Base-by-base conservation (phyloP, 768 basidiomycete genomes). In the Xerocomellus chrysenteron region DNA sequence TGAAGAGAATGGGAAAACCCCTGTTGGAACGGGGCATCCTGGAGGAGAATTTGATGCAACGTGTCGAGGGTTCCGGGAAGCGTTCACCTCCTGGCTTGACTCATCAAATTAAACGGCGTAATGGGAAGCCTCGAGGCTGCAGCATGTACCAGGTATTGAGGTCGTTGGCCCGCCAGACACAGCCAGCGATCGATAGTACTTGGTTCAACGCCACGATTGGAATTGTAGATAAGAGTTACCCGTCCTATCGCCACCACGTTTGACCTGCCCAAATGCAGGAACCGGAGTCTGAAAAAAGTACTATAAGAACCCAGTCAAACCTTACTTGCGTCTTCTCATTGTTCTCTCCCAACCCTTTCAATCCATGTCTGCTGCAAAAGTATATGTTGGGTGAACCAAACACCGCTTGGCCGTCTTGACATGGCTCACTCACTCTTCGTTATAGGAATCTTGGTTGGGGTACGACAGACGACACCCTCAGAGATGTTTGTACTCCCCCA, bases 401-500 rank as follows among this genome's bases (percentile, higher is more conserved):
- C 37, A 10, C 4, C 2, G 24, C n/a, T 56, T 4, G 14, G 36
- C 28, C 43, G n/a, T 49, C 45, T 16, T 4, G 40, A 35, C 51
- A 10, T 11, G 0, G 16, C 46, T 35, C 51, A 40, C 41, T 58
- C 40, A 44, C 24, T 44, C 43, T 36, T 52, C 30, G 19, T 12
- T 24, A 30, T 41, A 74, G 71, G 51, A 73, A 73, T 44, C 32
- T 74, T 54, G 73, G 73, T 63, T 73, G 73, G 73, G n/a, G 6
- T 36, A 73, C 73, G 9, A 70, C 63, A 0, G 71, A 72, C 50
- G 72, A 72, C 0, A 52, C 50, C 4, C 62, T 72, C 21, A 56
- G 57, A 30, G 9, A 54, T 41, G 72, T 72, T 30, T 42, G 70
- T 72, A 21, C 28, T 48, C 45, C 19, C 28, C 17, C 36, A 17